Percentiles rank a stretch among this genome's conserved stretches.
Conservation (phyloP, 495 filamentous ascomycete genomes). For the Penicillium odoratum region DNA sequence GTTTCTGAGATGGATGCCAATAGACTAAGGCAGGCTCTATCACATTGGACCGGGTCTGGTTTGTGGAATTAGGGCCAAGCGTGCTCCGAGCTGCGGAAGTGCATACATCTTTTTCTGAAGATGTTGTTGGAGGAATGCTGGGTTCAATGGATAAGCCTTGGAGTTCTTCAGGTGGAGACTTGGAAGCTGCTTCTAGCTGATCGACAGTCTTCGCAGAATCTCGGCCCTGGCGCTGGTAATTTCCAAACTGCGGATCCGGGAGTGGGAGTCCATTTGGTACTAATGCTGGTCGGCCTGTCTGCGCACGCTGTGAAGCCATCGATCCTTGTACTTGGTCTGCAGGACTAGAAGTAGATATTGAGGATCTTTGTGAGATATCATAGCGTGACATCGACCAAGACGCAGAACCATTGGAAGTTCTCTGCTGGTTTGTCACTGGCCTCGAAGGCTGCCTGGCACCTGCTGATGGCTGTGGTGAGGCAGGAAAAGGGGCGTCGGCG, state of each 20-base stretch:
- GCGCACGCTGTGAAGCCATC: background rate
- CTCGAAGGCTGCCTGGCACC: constrained; percentile 1
- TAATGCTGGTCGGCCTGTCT: too few relatives aligned
- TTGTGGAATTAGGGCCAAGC: background rate
- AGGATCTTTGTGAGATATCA: background rate
- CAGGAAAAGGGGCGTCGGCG: background rate
- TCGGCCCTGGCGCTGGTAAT: background rate
- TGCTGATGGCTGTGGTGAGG: background rate
- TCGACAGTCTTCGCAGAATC: background rate
- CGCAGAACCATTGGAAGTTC: background rate
- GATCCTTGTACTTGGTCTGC: background rate
- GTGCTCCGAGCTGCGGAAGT: background rate
- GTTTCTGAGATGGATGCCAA: background rate
- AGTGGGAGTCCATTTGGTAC: background rate
- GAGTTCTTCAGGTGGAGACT: background rate
- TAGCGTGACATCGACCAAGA: background rate
- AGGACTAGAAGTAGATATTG: background rate
- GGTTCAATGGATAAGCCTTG: background rate
- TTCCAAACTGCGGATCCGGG: background rate
- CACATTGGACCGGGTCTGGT: background rate
- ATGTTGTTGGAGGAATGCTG: too few relatives aligned
- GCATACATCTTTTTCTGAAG: background rate
- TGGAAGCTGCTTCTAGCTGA: background rate
- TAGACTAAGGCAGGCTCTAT: background rate
- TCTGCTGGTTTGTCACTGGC: background rate